Evolutionary conservation across 2,329 filamentous ascomycete species (phyloP).

Genomic region (Bipolaris gigantea): DNA sequence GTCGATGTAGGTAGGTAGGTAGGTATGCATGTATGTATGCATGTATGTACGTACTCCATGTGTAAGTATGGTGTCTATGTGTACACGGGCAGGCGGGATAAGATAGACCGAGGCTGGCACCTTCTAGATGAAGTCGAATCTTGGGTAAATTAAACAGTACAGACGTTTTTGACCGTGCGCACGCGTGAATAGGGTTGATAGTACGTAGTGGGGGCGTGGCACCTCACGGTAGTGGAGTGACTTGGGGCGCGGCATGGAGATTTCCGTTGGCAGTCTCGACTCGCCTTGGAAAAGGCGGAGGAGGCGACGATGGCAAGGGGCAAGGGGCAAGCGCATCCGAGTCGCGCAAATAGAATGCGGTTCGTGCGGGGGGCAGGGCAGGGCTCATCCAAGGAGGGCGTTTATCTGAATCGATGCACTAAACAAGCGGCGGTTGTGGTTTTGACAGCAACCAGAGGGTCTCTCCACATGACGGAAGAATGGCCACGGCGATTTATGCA

Average conservation of each 20-base stretch:
- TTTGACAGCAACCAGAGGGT: slow-evolving; percentile 9
- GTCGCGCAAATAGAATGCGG: not conserved
- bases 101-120: not conserved
- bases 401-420: slow-evolving; percentile 2
- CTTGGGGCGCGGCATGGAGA: slow-evolving; percentile 3
- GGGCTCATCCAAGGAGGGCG: not conserved
- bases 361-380: not conserved
- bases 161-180: slow-evolving; percentile 3
- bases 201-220: not conserved
- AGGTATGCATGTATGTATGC: not conserved
- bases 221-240: slow-evolving; percentile 12
- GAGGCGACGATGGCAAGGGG: slow-evolving; percentile 10
- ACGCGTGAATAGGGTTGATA: not conserved
- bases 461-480: not conserved
- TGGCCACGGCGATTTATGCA: slow-evolving; percentile 3
- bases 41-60: no score
- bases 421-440: slow-evolving; percentile 6
- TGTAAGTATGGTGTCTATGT: no score
- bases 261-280: slow-evolving; percentile 1
- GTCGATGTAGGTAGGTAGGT: not conserved
- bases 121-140: slow-evolving; percentile 1
- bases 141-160: slow-evolving; percentile 8
- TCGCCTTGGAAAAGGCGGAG: slow-evolving; percentile 3
- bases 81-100: not conserved
- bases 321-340: slow-evolving; percentile 4